Percentiles rank a stretch among this genome's conserved stretches.
Conservation (phyloP, 345 rosid species). For the Reutealis trisperma region DNA sequence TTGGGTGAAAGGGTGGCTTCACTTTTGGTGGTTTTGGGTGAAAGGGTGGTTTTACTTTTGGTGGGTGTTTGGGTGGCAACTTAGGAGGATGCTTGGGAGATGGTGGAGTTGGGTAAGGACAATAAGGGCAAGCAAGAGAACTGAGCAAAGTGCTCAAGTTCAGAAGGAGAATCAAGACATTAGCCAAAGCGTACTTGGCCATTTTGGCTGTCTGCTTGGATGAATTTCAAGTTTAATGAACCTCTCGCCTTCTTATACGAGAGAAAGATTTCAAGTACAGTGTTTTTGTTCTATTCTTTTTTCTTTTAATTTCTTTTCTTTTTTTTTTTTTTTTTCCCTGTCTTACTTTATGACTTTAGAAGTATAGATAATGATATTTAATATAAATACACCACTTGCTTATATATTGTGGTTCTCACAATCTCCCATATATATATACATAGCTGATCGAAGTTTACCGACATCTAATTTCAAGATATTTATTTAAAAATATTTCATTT, state of each 20-base stretch:
- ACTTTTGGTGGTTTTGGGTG: conserved; percentile 14
- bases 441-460: too few species aligned
- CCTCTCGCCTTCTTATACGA: background rate
- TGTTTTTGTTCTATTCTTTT: background rate
- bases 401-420: too few species aligned
- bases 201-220: background rate
- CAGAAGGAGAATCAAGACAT: conserved; percentile 31
- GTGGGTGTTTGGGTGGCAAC: conserved; percentile 42
- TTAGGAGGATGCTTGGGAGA: conserved; percentile 25
- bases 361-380: background rate
- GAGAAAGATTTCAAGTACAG: too few species aligned
- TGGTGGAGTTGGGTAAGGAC: conserved; percentile 44
- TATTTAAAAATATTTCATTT: too few species aligned
- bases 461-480: too few species aligned
- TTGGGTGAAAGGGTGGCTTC: conserved; percentile 11
- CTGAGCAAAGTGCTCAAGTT: conserved; percentile 28
- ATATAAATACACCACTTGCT: background rate
- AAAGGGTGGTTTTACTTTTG: conserved; percentile 11
- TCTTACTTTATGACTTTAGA: too few species aligned
- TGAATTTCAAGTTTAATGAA: background rate
- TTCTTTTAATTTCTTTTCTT: too few species aligned
- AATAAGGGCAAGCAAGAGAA: conserved; percentile 47
- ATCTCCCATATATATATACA: too few species aligned
- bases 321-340: too few species aligned
- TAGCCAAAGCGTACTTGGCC: conserved; percentile 14